Conservation (phyloP, 73 alveolate species). For the Uronychia binucleata region DNA sequence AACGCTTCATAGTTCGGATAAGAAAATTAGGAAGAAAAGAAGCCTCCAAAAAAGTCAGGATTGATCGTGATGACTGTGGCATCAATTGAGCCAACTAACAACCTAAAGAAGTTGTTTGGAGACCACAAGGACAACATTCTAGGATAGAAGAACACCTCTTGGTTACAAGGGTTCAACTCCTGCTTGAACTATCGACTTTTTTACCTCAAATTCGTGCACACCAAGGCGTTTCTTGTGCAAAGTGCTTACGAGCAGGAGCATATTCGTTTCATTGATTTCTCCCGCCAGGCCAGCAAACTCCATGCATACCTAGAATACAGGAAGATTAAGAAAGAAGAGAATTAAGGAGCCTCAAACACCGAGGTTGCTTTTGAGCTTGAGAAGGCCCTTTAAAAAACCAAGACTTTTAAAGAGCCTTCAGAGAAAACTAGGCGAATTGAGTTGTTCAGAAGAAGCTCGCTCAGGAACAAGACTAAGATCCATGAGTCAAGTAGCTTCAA, state of each 20-base stretch:
- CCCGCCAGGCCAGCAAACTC: neutral
- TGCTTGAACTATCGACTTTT: neutral
- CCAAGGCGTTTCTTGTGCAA: neutral
- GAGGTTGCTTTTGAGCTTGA: neutral
- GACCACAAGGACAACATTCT: neutral
- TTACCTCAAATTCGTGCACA: neutral
- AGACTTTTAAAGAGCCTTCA: neutral
- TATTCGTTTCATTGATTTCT: neutral
- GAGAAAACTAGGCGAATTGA: neutral
- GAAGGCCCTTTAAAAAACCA: neutral
- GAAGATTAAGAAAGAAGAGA: neutral
- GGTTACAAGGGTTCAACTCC: neutral
- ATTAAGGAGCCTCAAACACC: neutral
- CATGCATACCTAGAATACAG: neutral
- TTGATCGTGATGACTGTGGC: neutral
- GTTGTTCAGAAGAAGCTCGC: neutral
- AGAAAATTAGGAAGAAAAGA: neutral
- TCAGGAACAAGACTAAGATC: neutral
- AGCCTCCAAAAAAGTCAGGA: neutral
- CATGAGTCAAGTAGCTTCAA: neutral
- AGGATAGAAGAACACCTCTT: neutral
- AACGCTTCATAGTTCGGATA: too few relatives aligned
- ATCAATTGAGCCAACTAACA: neutral
- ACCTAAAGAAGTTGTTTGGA: neutral
- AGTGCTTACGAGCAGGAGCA: neutral